Conservation (phyloP, 1,284 basidiomycete genomes). For the Cystobasidiaceae sp. region DNA sequence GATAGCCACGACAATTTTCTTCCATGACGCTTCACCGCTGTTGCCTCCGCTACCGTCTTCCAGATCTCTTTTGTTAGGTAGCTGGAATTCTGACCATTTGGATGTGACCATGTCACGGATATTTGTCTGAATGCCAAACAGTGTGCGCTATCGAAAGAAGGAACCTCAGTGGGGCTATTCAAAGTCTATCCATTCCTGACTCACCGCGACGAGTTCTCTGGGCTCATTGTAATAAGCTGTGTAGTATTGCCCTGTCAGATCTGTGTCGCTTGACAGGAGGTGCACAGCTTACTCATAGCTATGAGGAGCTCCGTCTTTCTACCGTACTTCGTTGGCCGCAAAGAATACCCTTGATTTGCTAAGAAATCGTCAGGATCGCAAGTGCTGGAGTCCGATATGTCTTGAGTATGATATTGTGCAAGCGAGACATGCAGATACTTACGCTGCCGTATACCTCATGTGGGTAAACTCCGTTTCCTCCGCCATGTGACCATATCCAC, state of each 20-base stretch:
- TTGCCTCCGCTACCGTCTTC: slow-evolving; percentile 61
- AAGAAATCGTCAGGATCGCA: slow-evolving; percentile 91
- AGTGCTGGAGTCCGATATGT: neutral
- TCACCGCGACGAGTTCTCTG: slow-evolving; percentile 20
- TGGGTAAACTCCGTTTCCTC: slow-evolving; percentile 77
- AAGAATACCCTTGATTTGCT: slow-evolving; percentile 62
- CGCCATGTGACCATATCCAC: slow-evolving; percentile 46
- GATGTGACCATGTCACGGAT: slow-evolving; percentile 98
- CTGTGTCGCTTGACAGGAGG: neutral
- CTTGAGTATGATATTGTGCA: neutral
- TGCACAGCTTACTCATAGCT: slow-evolving; percentile 29
- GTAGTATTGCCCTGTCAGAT: neutral
- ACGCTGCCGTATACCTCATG: slow-evolving; percentile 85
- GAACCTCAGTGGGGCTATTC: neutral
- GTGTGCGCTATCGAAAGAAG: slow-evolving; percentile 51
- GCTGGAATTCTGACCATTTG: slow-evolving; percentile 77
- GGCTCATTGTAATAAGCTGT: slow-evolving; percentile 29
- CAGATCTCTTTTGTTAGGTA: slow-evolving; percentile 41
- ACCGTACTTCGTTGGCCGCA: slow-evolving; percentile 80
- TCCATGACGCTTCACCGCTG: slow-evolving; percentile 69
- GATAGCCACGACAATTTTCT: slow-evolving; percentile 75
- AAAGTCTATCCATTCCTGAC: neutral
- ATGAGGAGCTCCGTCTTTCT: slow-evolving; percentile 91
- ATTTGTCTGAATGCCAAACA: slow-evolving; percentile 95
- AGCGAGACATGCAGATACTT: slow-evolving; percentile 43